Evolutionary conservation across 2,329 filamentous ascomycete genomes (phyloP).

Genomic region (Calcarisporium arbuscula): DNA sequence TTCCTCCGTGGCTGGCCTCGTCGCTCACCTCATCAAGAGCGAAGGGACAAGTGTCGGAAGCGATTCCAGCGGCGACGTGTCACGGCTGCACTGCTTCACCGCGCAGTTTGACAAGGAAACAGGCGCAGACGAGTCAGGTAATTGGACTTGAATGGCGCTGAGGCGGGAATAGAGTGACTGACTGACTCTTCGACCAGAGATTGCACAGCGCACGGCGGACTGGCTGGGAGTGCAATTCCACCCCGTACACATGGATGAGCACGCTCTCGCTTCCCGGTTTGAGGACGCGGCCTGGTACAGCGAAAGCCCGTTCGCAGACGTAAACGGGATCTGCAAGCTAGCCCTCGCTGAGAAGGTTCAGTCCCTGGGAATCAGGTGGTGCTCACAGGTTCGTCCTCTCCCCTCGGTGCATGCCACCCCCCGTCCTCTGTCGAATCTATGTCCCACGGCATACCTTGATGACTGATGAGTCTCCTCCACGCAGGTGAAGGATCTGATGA

Average conservation of each 20-base stretch:
- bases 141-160: too few species aligned
- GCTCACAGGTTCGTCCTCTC: conserved; percentile 30
- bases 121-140: too few species aligned
- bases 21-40: conserved; percentile 40
- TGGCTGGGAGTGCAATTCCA: too few species aligned
- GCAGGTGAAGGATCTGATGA: too few species aligned
- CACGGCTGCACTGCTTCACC: too few species aligned
- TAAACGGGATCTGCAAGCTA: conserved; percentile 46
- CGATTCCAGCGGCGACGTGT: conserved; percentile 24
- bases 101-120: too few species aligned
- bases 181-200: too few species aligned
- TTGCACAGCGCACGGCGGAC: too few species aligned
- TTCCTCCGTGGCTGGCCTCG: conserved; percentile 49
- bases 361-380: conserved; percentile 43
- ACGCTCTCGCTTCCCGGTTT: conserved; percentile 20
- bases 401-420: not conserved
- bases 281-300: conserved; percentile 21
- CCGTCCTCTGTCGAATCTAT: too few species aligned
- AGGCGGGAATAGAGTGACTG: too few species aligned
- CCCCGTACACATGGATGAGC: conserved; percentile 20
- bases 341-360: conserved; percentile 39
- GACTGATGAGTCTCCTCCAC: too few species aligned
- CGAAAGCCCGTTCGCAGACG: conserved; percentile 31
- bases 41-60: conserved; percentile 40
- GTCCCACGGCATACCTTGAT: too few species aligned